phyloP scores from a whole-genome alignment of 345 rosid species.

The Jatropha curcas region DNA sequence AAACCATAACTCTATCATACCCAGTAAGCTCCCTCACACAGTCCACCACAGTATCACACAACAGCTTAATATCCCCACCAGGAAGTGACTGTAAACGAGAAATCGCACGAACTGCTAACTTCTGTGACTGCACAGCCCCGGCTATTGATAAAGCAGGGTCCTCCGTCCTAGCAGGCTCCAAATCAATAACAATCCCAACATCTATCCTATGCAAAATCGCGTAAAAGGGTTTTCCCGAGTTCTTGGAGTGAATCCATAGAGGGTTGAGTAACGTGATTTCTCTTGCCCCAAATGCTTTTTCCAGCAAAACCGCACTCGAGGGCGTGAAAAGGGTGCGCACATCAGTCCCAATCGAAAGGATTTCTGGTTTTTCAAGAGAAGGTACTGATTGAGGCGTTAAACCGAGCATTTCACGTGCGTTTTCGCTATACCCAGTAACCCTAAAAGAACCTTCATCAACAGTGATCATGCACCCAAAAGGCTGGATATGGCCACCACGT shows the following conservation, averaged over 20 bases:
- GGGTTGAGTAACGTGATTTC: conserved; percentile 93
- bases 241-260: conserved; percentile 83
- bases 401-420: conserved; percentile 89
- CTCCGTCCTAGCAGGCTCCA: conserved; percentile 92
- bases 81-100: conserved; percentile 88
- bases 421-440: conserved; percentile 77
- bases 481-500: conserved; percentile 88
- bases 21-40: conserved; percentile 89
- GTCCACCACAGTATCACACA: conserved; percentile 90
- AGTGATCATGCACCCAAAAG: conserved; percentile 89
- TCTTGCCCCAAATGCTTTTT: conserved; percentile 79
- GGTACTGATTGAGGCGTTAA: conserved; percentile 84
- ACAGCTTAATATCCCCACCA: conserved; percentile 81
- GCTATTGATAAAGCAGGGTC: conserved; percentile 96
- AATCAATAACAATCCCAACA: conserved; percentile 94
- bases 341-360: conserved; percentile 65
- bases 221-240: conserved; percentile 80
- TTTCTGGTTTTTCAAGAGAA: conserved; percentile 65
- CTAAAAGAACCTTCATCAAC: conserved; percentile 69
- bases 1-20: conserved; percentile 95
- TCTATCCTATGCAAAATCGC: conserved; percentile 91
- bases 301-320: conserved; percentile 60
- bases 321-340: conserved; percentile 66
- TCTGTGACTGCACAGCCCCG: conserved; percentile 98
- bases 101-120: conserved; percentile 89